Evolutionary conservation across 2,329 filamentous ascomycete species (phyloP).

Genomic region (Ceratocystis alfenasii): DNA sequence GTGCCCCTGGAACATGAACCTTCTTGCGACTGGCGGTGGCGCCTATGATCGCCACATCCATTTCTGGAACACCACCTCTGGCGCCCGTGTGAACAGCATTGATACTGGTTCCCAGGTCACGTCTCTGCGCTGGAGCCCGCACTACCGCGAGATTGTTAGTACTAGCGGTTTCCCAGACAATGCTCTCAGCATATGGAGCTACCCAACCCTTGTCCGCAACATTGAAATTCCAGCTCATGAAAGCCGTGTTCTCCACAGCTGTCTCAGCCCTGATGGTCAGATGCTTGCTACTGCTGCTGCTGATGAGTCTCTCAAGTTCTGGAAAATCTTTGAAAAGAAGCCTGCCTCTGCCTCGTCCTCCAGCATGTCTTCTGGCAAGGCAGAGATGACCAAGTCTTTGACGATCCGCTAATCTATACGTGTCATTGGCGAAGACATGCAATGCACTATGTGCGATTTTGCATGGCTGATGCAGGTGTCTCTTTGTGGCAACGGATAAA

Average conservation of each 20-base stretch:
- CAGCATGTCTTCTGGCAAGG: constrained; percentile 61
- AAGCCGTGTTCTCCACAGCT: constrained; percentile 91
- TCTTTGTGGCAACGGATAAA: constrained; percentile 4
- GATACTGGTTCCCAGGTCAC: constrained; percentile 97
- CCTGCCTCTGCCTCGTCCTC: constrained; percentile 56
- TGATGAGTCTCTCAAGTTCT: constrained; percentile 97
- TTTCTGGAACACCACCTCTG: constrained; percentile 99
- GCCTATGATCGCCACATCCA: constrained; percentile 97
- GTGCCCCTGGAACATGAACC: constrained; percentile 98
- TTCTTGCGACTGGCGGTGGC: constrained; percentile 89
- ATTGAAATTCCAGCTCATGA: constrained; percentile 97
- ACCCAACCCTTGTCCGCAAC: constrained; percentile 91
- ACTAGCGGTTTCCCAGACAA: constrained; percentile 99
- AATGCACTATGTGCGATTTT: neutral
- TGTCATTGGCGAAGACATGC: neutral
- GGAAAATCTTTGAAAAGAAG: constrained; percentile 99
- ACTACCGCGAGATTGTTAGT: constrained; percentile 96
- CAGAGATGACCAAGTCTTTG: constrained; percentile 86
- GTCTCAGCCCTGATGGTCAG: constrained; percentile 91
- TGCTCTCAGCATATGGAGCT: constrained; percentile 97
- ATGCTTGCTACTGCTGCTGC: constrained; percentile 93
- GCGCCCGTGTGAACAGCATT: constrained; percentile 96
- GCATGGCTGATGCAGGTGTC: neutral
- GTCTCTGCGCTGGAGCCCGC: constrained; percentile 87
- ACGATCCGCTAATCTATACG: constrained; percentile 57